A percentile compares a stretch with the other conserved stretches of the same genome.
These are phyloP conservation scores for Talaromyces piceae DNA, from an alignment of 2,329 filamentous ascomycete species.

Conservation along the genomic window DNA sequence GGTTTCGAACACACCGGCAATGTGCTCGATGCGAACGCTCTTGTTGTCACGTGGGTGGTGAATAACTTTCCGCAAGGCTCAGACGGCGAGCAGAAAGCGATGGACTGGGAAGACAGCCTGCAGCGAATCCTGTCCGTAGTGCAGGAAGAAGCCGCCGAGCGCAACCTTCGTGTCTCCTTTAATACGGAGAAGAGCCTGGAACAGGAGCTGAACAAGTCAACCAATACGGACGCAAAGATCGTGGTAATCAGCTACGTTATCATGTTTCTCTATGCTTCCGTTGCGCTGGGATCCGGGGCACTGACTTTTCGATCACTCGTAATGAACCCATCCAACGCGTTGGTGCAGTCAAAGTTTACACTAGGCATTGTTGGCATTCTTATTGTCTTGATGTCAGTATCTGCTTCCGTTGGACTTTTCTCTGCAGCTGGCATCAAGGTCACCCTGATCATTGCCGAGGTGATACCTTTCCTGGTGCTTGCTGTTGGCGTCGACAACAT, in stretches of 20 bases:
- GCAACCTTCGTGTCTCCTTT: constrained; percentile 83
- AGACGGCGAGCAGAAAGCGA: constrained; percentile 61
- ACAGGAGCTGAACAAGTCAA: constrained; percentile 93
- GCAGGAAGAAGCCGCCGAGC: constrained; percentile 67
- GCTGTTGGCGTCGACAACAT: constrained; percentile 98
- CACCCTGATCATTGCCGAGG: constrained; percentile 94
- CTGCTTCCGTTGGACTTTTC: constrained; percentile 88
- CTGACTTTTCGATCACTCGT: constrained; percentile 69
- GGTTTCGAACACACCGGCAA: constrained; percentile 60
- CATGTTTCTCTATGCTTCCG: constrained; percentile 96
- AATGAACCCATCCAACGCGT: constrained; percentile 69
- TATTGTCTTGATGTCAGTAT: constrained; percentile 96
- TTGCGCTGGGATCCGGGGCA: constrained; percentile 83
- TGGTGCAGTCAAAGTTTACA: constrained; percentile 95
- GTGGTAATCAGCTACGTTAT: constrained; percentile 93
- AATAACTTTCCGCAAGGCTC: constrained; percentile 75
- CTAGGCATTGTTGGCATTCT: constrained; percentile 89
- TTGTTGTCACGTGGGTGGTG: constrained; percentile 92
- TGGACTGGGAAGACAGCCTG: constrained; percentile 82
- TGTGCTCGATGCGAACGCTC: constrained; percentile 65
- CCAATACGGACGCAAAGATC: constrained; percentile 96
- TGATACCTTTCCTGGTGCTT: constrained; percentile 94
- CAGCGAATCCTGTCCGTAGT: constrained; percentile 67
- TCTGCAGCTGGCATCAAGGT: constrained; percentile 88
- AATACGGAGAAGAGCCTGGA: constrained; percentile 92